Conservation (phyloP, 148 eudicot genomes). For the Camellia granthamiana region DNA sequence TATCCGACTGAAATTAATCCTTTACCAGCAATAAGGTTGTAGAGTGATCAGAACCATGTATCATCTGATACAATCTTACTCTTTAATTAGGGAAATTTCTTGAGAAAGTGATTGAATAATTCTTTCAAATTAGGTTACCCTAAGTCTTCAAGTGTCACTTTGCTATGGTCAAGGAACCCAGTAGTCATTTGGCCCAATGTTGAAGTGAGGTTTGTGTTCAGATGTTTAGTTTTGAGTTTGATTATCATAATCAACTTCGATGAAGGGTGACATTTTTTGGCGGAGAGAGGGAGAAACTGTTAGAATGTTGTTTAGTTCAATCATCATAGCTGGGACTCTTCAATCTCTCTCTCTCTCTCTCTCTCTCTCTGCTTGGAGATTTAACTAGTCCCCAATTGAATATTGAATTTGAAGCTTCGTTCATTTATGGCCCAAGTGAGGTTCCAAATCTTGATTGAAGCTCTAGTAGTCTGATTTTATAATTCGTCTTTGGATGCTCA, state of each 20-base stretch:
- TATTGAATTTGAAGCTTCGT: background rate
- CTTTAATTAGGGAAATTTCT: background rate
- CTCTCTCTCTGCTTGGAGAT: background rate
- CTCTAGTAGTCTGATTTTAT: too few relatives aligned
- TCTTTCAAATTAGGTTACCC: background rate
- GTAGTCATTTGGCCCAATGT: background rate
- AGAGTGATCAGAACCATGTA: background rate
- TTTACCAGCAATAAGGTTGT: background rate
- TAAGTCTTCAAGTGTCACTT: background rate
- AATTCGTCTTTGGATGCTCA: too few relatives aligned
- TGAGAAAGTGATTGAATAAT: background rate
- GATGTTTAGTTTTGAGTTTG: constrained; percentile 2
- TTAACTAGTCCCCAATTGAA: background rate
- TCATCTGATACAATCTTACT: background rate
- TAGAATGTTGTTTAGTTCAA: background rate
- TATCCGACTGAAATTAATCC: background rate
- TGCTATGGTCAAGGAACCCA: background rate
- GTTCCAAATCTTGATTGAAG: background rate
- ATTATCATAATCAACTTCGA: background rate
- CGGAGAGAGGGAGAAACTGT: background rate
- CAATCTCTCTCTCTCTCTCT: background rate
- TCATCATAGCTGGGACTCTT: background rate
- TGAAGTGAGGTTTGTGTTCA: background rate
- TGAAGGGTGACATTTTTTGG: background rate
- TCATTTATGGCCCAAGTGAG: background rate